phyloP scores from a whole-genome alignment of 805 yeast species.

The Saccharomycopsis capsularis region DNA sequence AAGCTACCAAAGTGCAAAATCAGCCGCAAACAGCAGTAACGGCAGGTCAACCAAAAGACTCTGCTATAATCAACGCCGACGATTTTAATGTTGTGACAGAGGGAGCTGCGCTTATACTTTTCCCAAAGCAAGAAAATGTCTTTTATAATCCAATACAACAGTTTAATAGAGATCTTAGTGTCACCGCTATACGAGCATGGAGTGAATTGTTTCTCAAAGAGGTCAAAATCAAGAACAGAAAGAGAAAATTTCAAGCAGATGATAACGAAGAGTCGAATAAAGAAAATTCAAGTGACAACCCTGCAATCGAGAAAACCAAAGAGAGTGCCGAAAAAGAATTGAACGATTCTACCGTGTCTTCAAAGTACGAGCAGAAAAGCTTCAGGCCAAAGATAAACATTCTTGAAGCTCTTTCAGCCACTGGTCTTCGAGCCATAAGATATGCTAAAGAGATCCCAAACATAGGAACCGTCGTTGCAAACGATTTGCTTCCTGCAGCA shows the following conservation, averaged over 20 bases:
- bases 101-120: slow-evolving; percentile 78
- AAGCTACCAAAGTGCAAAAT: too few species aligned
- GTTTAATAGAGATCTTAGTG: slow-evolving; percentile 87
- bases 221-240: slow-evolving; percentile 24
- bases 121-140: slow-evolving; percentile 75
- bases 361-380: slow-evolving; percentile 5
- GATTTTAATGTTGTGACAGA: slow-evolving; percentile 47
- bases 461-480: slow-evolving; percentile 71
- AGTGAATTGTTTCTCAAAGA: slow-evolving; percentile 46
- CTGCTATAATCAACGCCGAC: slow-evolving; percentile 25
- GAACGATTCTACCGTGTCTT: background rate
- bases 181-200: slow-evolving; percentile 84
- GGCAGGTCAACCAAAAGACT: background rate
- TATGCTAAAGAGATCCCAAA: slow-evolving; percentile 87
- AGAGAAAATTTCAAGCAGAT: slow-evolving; percentile 26
- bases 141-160: slow-evolving; percentile 97
- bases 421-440: slow-evolving; percentile 90
- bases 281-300: slow-evolving; percentile 11
- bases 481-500: slow-evolving; percentile 82
- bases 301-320: background rate
- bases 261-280: slow-evolving; percentile 20
- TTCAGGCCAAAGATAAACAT: slow-evolving; percentile 51
- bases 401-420: slow-evolving; percentile 88
- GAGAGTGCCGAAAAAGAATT: slow-evolving; percentile 5
- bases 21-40: background rate